Evolutionary conservation across 352 stramenopile species (phyloP), one percentile per base, ranked within the genome.

Genomic region (Halophytophthora batemanensis): DNA sequence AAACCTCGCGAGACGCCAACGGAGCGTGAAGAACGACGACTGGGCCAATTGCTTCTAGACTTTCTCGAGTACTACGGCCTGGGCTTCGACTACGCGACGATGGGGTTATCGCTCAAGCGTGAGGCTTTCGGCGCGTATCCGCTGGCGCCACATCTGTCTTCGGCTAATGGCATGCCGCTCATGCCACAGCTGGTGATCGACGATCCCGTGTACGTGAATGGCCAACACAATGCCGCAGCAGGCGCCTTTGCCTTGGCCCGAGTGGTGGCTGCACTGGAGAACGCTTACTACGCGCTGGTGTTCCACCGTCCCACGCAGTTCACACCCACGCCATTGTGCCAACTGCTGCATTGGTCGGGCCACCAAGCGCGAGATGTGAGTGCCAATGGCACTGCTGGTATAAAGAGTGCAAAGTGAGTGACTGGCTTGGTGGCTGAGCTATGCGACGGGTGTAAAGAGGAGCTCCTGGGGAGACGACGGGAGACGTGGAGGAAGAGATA

Each of bases 51-150:
- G 38, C 52, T 96, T 38, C 61, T 96, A 8, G 84, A 92, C 42
- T 96, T 96, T 60, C 68, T 96, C 34, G 82, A 95, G 61, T 93
- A 93, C 54, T 96, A 94, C 65, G 86, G 87, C 41, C 88, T 84
- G 33, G 72, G 76, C 44, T 96, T 96, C 51, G 71, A 80, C 59
- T 90, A 90, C 59, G 72, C 58, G 31, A 78, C 64, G 15, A 92
- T 82, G 13, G 86, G 87, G 33, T 78, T 96, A 35, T 95, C 82
- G 28, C 74, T 94, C 38, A 85, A 87, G 34, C 68, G 69, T 4
- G 76, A 91, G 50, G 77, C 76, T 2, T 93, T 90, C 64, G 80
- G 81, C 37, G 80, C 83, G 54, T 93, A 93, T 45, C 82, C 83
- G 6, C 62, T 92, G 29, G 67, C 69, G 35, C 50, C 67, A 14